These are phyloP conservation scores for Millerozyma acaciae DNA, from an alignment of 805 yeast species.

Conservation along the genomic window DNA sequence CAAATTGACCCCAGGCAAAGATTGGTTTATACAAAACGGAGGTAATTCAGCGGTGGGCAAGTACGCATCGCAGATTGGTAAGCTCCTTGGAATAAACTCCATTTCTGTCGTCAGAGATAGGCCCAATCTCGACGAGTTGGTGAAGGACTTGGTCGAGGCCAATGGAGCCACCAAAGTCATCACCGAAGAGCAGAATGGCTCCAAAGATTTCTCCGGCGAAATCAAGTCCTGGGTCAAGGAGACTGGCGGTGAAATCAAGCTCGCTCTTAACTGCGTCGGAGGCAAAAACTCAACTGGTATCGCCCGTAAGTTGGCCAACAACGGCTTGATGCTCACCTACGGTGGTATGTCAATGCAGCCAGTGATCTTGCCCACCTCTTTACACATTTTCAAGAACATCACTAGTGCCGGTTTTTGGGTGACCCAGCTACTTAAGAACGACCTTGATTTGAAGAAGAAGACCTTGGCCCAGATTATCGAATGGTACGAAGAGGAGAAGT, in stretches of 20 bases:
- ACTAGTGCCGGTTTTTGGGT: conserved; percentile 93
- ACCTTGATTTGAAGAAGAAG: conserved; percentile 31
- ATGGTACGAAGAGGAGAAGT: conserved; percentile 41
- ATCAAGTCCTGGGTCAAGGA: conserved; percentile 52
- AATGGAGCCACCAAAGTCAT: conserved; percentile 87
- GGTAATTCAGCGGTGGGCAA: conserved; percentile 95
- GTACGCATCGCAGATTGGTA: conserved; percentile 84
- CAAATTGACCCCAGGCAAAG: conserved; percentile 55
- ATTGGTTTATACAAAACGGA: conserved; percentile 95
- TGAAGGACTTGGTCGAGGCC: conserved; percentile 44
- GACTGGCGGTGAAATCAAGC: conserved; percentile 51
- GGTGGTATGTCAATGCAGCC: conserved; percentile 99
- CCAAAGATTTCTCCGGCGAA: conserved; percentile 60
- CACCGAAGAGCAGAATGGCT: conserved; percentile 79
- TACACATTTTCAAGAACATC: conserved; percentile 85
- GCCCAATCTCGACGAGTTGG: conserved; percentile 61
- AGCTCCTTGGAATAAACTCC: conserved; percentile 73
- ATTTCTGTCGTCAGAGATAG: conserved; percentile 87
- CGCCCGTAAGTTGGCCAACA: conserved; percentile 72
- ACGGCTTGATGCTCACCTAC: conserved; percentile 82
- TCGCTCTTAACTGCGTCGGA: conserved; percentile 92
- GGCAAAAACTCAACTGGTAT: conserved; percentile 80
- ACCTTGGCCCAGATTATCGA: conserved; percentile 35
- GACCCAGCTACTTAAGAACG: conserved; percentile 45
- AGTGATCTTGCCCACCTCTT: conserved; percentile 82